phyloP scores from a whole-genome alignment of 1,139 yeast genomes.

The Nakaseomyces sp. region DNA sequence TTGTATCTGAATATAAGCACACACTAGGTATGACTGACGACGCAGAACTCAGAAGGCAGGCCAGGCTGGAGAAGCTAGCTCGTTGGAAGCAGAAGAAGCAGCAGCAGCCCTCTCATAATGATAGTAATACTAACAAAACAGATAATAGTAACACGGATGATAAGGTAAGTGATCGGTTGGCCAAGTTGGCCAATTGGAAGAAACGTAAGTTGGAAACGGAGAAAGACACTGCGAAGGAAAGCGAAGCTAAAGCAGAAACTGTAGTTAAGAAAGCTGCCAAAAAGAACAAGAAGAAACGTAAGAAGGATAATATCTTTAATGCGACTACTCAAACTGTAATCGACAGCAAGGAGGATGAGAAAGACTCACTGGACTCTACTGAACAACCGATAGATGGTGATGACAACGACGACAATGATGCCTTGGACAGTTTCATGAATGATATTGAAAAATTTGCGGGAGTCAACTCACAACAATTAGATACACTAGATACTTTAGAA shows the following conservation, averaged over 20 bases:
- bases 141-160: not conserved
- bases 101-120: not conserved
- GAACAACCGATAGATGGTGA: too few relatives aligned
- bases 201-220: constrained; percentile 21
- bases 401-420: constrained; percentile 8
- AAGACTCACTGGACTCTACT: too few relatives aligned
- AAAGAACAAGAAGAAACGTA: not conserved
- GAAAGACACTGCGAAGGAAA: too few relatives aligned
- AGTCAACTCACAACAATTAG: not conserved
- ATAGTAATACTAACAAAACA: constrained; percentile 1
- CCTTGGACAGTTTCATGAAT: constrained; percentile 1
- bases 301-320: constrained; percentile 22
- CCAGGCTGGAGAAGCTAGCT: constrained; percentile 7
- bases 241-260: constrained; percentile 28
- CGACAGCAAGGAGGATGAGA: constrained; percentile 13
- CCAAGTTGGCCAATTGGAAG: constrained; percentile 8
- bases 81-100: constrained; percentile 15
- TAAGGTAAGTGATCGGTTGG: not conserved
- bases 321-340: not conserved
- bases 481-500: not conserved
- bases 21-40: not conserved
- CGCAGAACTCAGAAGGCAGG: constrained; percentile 1
- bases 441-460: not conserved
- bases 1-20: too few relatives aligned
- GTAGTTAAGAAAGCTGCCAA: not conserved